Base-by-base conservation (phyloP, 2,329 filamentous ascomycete genomes). In the Pseudopithomyces maydicus region DNA sequence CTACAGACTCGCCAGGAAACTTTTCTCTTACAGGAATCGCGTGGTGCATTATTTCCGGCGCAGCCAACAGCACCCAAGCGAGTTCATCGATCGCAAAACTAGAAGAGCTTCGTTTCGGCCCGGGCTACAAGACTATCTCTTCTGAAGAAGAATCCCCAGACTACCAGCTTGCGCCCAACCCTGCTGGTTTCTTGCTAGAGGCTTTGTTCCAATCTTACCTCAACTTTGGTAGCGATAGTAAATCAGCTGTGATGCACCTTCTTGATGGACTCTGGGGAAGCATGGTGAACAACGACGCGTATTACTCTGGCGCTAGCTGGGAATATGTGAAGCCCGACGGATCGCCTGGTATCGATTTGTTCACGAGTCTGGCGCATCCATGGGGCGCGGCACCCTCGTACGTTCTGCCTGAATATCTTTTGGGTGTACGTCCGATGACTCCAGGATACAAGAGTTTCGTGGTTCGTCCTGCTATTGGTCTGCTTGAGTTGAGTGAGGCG, bases 321-420 rank as follows among this genome's bases (percentile, higher is more conserved):
- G 79, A 82, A 57, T 81, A 82, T 43, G 66, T 80, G 1, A 69
- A 73, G 38, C 70, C 74, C 0, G 68, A 76, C 23, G 73, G 74
- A 1, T 65, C 66, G 0, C 79, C 80, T 0, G 79, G 78, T 0
- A 66, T 82, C 1, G 71, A 71, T 11, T 57, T 78, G 0, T 82
- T 74, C 61, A 82, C 80, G 1, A 78, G 74, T 41, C 63, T 80
- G 1, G 66, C 71, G 1, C 79, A 81, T 56, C 78, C 79, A 0
- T 82, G 79, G 80, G 76, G 78, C 32, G 78, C 74, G 0, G 79
- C 78, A 6, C 75, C 79, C 1, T 81, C 79, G 7, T 82, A 81
- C 44, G 62, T 81, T 2, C 52, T 82, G 17, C 53, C 57, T 1
- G 63, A 65, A 36, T 65, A 67, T 38, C 38, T 66, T n/a, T 45